Evolutionary conservation across 2,329 filamentous ascomycete species (phyloP), one percentile per base, ranked within the genome.

Genomic region (Nigrospora osmanthi): DNA sequence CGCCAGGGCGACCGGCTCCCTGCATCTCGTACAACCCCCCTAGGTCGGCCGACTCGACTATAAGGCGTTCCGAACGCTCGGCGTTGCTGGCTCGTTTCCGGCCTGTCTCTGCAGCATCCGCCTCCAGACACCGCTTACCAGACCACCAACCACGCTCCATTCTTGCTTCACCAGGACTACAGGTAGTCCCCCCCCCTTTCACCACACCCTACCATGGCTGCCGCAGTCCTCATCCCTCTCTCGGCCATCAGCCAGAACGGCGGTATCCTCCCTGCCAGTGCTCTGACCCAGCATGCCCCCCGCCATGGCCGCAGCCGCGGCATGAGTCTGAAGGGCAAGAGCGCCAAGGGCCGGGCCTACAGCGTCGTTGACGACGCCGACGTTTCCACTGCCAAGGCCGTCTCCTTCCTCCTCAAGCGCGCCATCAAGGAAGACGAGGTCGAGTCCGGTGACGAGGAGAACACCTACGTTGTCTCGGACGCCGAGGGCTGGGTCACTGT

Each of bases 351-450:
- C 12, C 59, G 65, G 15, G 61, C 64, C 12, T 70, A 70, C 57
- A 65, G 61, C 46, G 56, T 69, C 28, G 58, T 67, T 13, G 67
- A 69, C 45, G 66, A 70, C 40, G 58, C 64, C 38, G 66, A 70
- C 42, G 56, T 56, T 10, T 58, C 59, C 45, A 57, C 70, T 41
- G 59, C 62, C 49, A 70, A 70, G 56, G 67, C 68, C 17, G 52
- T 71, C 28, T 57, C 58, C 42, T 69, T 67, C 49, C 60, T 69
- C 28, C 52, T 71, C 42, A 70, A 69, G 57, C 60, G 66, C 34
- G 64, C 62, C 15, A 57, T 65, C 30, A 52, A 59, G 48, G 59
- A 58, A 40, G 57, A 61, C 17, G 62, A 68, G 41, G 57, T 63
- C 40, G 65, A 65, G 28, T 54, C 59, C 7, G 57, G 56, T 4